A percentile compares a stretch with the other conserved stretches of the same genome.
These are phyloP conservation scores for Hypoxylon lienhwacheense DNA, from an alignment of 495 filamentous ascomycete species.

Conservation along the genomic window DNA sequence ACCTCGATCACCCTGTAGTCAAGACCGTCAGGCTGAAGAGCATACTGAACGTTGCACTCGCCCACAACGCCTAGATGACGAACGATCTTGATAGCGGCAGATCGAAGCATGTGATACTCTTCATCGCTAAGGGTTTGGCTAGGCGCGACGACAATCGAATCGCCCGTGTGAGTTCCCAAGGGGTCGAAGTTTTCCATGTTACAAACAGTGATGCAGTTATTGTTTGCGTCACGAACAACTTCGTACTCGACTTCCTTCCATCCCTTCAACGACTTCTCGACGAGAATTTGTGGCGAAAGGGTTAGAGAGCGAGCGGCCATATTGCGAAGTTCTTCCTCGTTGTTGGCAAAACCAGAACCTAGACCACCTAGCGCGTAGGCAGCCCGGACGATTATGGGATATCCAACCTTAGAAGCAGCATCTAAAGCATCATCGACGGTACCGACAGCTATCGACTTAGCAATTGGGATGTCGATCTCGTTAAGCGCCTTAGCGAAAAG, in stretches of 20 bases:
- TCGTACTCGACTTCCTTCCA: constrained; percentile 99
- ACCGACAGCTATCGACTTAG: constrained; percentile 87
- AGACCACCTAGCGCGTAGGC: constrained; percentile 95
- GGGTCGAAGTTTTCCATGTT: constrained; percentile 99
- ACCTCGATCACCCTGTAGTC: constrained; percentile 99
- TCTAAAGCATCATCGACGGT: constrained; percentile 89
- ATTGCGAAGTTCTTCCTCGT: constrained; percentile 88
- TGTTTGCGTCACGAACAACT: constrained; percentile 87
- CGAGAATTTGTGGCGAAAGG: constrained; percentile 93
- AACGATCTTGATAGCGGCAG: constrained; percentile 94
- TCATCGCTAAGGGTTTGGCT: constrained; percentile 95
- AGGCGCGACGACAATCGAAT: constrained; percentile 95
- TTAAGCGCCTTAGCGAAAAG: constrained; percentile 83
- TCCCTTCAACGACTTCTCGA: constrained; percentile 99
- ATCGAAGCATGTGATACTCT: constrained; percentile 98
- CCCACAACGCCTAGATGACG: constrained; percentile 93
- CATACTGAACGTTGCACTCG: constrained; percentile 98
- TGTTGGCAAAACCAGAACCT: constrained; percentile 94
- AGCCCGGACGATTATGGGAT: constrained; percentile 96
- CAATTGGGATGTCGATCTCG: constrained; percentile 97
- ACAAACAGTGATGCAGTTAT: constrained; percentile 99
- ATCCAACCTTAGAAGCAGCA: constrained; percentile 83
- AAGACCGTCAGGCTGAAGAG: constrained; percentile 87
- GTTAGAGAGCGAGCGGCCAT: constrained; percentile 90
- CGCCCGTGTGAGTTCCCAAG: constrained; percentile 92